Evolutionary conservation across 164 flowering plant genomes (phyloP), one percentile per base, ranked within the genome.

Genomic region (Umbilicus rupestris): DNA sequence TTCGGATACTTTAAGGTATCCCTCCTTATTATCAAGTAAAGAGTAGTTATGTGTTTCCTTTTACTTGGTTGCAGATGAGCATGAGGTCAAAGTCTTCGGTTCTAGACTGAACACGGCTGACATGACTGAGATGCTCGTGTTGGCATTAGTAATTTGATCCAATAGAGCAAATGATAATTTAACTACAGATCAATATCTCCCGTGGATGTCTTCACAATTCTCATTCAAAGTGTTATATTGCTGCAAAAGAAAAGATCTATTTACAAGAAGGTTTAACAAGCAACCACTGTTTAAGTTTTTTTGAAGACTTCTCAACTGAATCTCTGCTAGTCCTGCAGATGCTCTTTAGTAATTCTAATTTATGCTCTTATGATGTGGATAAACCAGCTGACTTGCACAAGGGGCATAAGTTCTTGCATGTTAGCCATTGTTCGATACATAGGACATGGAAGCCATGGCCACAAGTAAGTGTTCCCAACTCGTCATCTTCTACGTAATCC

Each of bases 101-200:
- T 85, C 97, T 15, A 81, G 82, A 71, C 42, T 86, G 75, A 91
- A 87, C 73, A 74, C 89, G n/a, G 77, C 74, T 26, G 88, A 84
- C 78, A 89, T 87, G 96, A 92, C 97, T 45, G 78, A 85, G 72
- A 92, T 91, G 97, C 97, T 91, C 69, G 97, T 93, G 12, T 91
- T 87, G 49, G 90, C 84, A 91, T 66, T 90, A 83, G 41, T 76
- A 87, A 14, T 91, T 74, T 67, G 85, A 87, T 69, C 77, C 88
- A 73, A 76, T 87, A 6, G 96, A 89, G 65, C 58, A 75, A n/a
- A n/a, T n/a, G n/a, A n/a, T n/a, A n/a, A n/a, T n/a, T n/a, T n/a
- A n/a, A n/a, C n/a, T n/a, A n/a, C n/a, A n/a, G n/a, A n/a, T n/a
- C n/a, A n/a, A n/a, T n/a, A n/a, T n/a, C n/a, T n/a, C n/a, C n/a